phyloP scores from a whole-genome alignment of 225 moss, liverwort and hornwort species.

The Physcomitrellopsis africana region DNA sequence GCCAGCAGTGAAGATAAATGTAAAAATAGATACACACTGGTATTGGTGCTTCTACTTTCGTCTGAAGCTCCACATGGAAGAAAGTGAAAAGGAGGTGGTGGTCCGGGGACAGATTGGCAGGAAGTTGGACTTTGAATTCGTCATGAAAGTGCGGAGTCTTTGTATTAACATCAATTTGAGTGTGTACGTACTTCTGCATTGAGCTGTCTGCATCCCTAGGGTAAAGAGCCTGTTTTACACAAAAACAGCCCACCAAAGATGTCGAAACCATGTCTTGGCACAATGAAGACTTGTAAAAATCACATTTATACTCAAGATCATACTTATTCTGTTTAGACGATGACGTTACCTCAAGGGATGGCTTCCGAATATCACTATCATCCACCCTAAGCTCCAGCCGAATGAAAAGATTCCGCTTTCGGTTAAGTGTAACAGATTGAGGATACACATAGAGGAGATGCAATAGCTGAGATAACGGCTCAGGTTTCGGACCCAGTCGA shows the following conservation, averaged over 20 bases:
- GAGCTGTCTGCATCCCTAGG: constrained; percentile 57
- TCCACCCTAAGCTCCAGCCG: constrained; percentile 72
- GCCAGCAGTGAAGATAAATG: background rate
- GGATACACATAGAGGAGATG: constrained; percentile 75
- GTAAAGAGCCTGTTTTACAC: constrained; percentile 56
- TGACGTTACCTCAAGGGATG: constrained; percentile 53
- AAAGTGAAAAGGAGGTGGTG: constrained; percentile 82
- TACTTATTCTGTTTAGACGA: background rate
- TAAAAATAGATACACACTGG: constrained; percentile 41
- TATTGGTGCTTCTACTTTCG: constrained; percentile 77
- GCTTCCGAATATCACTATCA: constrained; percentile 60
- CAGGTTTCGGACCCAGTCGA: constrained; percentile 57
- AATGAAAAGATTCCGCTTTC: constrained; percentile 71
- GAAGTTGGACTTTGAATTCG: constrained; percentile 76
- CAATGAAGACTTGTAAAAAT: background rate
- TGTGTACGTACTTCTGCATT: constrained; percentile 71
- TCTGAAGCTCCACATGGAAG: constrained; percentile 74
- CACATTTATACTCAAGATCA: background rate
- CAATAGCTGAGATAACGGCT: constrained; percentile 66
- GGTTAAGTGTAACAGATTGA: constrained; percentile 62
- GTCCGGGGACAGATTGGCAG: constrained; percentile 67
- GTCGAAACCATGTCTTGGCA: background rate
- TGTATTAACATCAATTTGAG: constrained; percentile 73
- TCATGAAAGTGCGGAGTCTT: constrained; percentile 71
- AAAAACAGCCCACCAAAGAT: background rate